Percentiles rank a stretch among this genome's conserved stretches.
phyloP scores from a whole-genome alignment of 2,329 filamentous ascomycete genomes.

The Talaromyces atroroseus region DNA sequence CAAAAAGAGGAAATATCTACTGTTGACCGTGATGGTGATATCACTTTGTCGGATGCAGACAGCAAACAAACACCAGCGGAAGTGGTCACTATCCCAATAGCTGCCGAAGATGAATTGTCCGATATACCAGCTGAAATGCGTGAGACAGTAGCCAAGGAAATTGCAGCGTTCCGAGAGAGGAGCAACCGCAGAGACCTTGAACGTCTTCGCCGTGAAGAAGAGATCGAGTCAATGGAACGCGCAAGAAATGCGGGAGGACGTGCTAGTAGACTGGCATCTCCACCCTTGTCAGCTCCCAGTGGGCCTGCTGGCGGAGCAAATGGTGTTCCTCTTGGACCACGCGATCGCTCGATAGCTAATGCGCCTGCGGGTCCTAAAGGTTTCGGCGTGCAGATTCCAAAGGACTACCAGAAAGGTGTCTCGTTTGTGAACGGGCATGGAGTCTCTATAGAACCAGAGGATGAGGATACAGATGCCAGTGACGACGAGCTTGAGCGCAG shows the following conservation, averaged over 20 bases:
- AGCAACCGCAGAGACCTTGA: conserved; percentile 86
- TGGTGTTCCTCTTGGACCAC: conserved; percentile 70
- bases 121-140: conserved; percentile 96
- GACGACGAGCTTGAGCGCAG: conserved; percentile 79
- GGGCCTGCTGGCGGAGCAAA: conserved; percentile 62
- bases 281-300: conserved; percentile 57
- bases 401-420: conserved; percentile 71
- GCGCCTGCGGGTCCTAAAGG: conserved; percentile 68
- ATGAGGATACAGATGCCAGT: conserved; percentile 80
- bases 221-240: conserved; percentile 81
- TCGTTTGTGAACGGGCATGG: conserved; percentile 77
- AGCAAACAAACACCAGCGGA: conserved; percentile 57
- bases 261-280: conserved; percentile 64
- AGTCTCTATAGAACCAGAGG: conserved; percentile 59
- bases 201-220: conserved; percentile 80
- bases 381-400: conserved; percentile 58
- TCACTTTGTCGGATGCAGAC: conserved; percentile 60
- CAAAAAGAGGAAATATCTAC: conserved; percentile 42
- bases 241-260: conserved; percentile 61
- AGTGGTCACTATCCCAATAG: conserved; percentile 81
- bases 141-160: conserved; percentile 88
- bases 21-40: conserved; percentile 62
- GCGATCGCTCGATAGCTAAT: conserved; percentile 45
- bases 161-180: conserved; percentile 86
- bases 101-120: conserved; percentile 84